Conservation (phyloP, 202 grass and related monocot genomes). For the Hordeum pubiflorum region DNA sequence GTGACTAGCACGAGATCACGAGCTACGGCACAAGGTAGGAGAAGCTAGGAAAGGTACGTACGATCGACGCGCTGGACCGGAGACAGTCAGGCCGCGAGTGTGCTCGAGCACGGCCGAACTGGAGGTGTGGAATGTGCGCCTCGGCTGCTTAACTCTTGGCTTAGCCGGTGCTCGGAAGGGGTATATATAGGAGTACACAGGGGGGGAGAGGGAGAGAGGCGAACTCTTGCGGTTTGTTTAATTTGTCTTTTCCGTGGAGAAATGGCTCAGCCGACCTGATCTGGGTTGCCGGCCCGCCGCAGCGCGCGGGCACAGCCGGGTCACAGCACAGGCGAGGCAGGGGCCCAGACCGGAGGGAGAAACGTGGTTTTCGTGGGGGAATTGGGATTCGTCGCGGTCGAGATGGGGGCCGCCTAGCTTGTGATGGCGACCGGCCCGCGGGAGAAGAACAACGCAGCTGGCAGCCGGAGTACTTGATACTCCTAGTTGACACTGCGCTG, state of each 20-base stretch:
- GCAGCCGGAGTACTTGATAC: background rate
- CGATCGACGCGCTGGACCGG: background rate
- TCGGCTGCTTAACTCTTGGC: background rate
- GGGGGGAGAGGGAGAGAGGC: background rate
- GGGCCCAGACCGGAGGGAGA: background rate
- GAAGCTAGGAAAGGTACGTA: background rate
- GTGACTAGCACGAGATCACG: background rate
- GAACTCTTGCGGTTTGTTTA: background rate
- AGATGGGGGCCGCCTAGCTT: background rate
- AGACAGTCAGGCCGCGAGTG: background rate
- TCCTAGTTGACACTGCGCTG: background rate
- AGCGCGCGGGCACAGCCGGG: background rate
- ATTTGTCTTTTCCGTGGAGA: background rate
- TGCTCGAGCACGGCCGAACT: background rate
- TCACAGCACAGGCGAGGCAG: background rate
- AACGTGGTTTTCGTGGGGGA: conserved; percentile 43
- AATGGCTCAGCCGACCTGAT: background rate
- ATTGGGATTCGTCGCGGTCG: conserved; percentile 12
- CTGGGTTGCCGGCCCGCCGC: background rate
- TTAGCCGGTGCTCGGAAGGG: background rate
- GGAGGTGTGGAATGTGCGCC: background rate
- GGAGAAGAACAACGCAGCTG: conserved; percentile 12
- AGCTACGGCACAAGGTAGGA: background rate
- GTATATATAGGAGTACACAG: background rate
- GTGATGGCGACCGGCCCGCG: conserved; percentile 25